Evolutionary conservation across 108 stramenopile genomes (phyloP), one percentile per base, ranked within the genome.

Genomic region (Cyclostephanos invisitatus): DNA sequence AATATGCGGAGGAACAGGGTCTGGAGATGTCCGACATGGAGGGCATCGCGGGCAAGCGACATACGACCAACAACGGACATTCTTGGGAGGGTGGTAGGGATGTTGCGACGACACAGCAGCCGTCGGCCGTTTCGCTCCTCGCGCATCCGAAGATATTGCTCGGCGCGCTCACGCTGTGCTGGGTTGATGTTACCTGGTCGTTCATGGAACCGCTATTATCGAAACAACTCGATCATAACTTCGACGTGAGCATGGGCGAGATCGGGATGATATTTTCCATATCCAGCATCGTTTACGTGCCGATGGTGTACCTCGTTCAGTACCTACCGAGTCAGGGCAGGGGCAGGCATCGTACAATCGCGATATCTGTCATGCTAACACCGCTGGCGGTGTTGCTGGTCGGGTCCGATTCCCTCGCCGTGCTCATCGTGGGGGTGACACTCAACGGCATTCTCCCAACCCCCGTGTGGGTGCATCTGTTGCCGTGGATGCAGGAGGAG

Each of bases 261-360:
- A 81, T 81, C n/a, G 80, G 80, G 22, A 20, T 81, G 7, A 66
- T 81, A 48, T 81, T 81, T 62, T 73, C 73, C 3, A 57, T 81
- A 18, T 36, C 73, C 10, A 81, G 73, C 40, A 29, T 81, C 5
- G 50, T 73, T 4, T 81, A 81, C 32, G 69, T 81, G 10, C 80
- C 80, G 44, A 27, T 68, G 7, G 73, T 60, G 20, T 81, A 70
- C 35, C 47, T 64, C 29, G 28, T 73, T n/a, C 80, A 74, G 40
- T 74, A 60, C 32, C 28, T 74, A 22, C 68, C 71, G 17, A 70
- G 53, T 40, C 48, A 38, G 24, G 63, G 40, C 21, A 61, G 47
- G 8, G 20, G 59, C 2, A 59, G 73, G 15, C 73, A 70, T 55
- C 8, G 29, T 25, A 36, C 64, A 3, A 67, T 81, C 28, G 28